phyloP scores from a whole-genome alignment of 163 green algal genomes.

The Botryococcus braunii region DNA sequence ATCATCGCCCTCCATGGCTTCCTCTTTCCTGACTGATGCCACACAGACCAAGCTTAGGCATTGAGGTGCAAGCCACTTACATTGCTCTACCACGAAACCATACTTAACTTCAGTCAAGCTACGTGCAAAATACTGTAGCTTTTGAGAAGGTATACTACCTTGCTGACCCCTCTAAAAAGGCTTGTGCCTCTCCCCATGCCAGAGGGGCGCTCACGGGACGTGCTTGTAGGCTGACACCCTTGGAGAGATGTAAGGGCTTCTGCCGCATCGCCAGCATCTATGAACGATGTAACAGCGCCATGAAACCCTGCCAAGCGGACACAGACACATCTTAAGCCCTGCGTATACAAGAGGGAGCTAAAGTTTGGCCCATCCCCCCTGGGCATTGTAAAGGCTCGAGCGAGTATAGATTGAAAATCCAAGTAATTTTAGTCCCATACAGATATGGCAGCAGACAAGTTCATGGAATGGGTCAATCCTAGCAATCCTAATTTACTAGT shows the following conservation, averaged over 20 bases:
- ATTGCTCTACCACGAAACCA: no score
- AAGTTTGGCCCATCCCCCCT: no score
- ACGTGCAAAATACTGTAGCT: neutral
- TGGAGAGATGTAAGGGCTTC: conserved; percentile 4
- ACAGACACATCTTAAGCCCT: no score
- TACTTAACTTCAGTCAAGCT: neutral
- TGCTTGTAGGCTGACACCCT: neutral
- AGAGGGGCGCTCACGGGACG: neutral
- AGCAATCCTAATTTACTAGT: no score
- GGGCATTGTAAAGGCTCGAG: no score
- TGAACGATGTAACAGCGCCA: no score
- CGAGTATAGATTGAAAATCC: no score
- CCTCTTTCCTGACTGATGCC: conserved; percentile 4
- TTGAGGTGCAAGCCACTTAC: neutral
- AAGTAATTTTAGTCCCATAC: no score
- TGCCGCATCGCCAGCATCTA: conserved; percentile 5
- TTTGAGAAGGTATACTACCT: neutral
- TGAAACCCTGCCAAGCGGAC: no score
- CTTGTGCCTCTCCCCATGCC: conserved; percentile 6
- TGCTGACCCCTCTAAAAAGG: conserved; percentile 7
- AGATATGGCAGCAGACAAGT: no score
- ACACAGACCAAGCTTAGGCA: neutral
- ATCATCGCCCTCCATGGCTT: conserved; percentile 11
- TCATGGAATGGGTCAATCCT: no score
- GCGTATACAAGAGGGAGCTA: no score